Evolutionary conservation across 1,284 basidiomycete species (phyloP).

Genomic region (Porodaedalea pini): DNA sequence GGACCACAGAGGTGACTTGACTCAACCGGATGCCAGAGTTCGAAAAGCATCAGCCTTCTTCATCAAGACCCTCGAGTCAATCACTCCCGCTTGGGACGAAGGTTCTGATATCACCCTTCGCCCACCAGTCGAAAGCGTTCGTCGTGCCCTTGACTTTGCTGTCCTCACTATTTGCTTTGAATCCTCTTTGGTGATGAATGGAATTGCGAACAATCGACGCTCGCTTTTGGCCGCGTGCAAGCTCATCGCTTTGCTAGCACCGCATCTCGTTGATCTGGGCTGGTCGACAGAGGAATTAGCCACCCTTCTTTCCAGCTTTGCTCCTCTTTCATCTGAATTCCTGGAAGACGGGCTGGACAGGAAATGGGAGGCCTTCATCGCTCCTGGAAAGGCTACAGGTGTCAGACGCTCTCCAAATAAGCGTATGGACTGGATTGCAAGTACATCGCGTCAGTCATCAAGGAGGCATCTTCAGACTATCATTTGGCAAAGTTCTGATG

Average conservation of each 20-base stretch:
- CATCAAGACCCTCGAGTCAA: slow-evolving; percentile 51
- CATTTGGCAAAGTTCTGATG: slow-evolving; percentile 64
- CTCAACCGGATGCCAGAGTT: slow-evolving; percentile 50
- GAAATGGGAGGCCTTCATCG: slow-evolving; percentile 10
- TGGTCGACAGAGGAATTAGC: slow-evolving; percentile 63
- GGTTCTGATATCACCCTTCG: slow-evolving; percentile 33
- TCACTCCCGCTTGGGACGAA: slow-evolving; percentile 48
- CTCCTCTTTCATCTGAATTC: slow-evolving; percentile 42
- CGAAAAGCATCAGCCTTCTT: slow-evolving; percentile 66
- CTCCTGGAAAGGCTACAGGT: slow-evolving; percentile 14
- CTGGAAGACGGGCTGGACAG: not conserved
- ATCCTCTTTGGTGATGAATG: slow-evolving; percentile 59
- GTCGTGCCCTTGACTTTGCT: slow-evolving; percentile 65
- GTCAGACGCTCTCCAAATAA: not conserved
- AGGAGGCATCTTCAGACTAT: slow-evolving; percentile 42
- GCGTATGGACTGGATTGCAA: not conserved
- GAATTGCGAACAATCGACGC: slow-evolving; percentile 53
- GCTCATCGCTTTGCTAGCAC: slow-evolving; percentile 43
- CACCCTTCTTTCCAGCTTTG: slow-evolving; percentile 59
- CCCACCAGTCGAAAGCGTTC: slow-evolving; percentile 57
- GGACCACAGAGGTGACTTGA: slow-evolving; percentile 29
- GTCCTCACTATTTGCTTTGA: slow-evolving; percentile 68
- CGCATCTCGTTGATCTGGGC: slow-evolving; percentile 39
- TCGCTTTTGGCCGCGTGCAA: slow-evolving; percentile 61
- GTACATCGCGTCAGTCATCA: slow-evolving; percentile 12